These are phyloP conservation scores for Sugiyamaella valdiviana DNA, from an alignment of 805 yeast species.

Conservation along the genomic window DNA sequence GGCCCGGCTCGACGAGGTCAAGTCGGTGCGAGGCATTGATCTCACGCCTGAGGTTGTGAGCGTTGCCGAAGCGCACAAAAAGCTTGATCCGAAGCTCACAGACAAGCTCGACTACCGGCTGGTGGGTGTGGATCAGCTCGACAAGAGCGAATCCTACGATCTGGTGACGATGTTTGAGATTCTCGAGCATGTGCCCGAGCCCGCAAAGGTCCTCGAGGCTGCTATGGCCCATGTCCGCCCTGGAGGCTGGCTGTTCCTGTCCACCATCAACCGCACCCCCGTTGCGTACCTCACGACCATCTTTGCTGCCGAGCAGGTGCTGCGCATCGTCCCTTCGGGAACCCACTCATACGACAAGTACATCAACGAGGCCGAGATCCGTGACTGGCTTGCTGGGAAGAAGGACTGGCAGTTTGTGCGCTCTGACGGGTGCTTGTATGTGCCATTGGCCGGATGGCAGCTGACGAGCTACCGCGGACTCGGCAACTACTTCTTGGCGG, in stretches of 20 bases:
- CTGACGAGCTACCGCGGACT: conserved; percentile 43
- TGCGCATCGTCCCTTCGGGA: conserved; percentile 81
- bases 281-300: conserved; percentile 91
- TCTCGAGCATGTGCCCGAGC: conserved; percentile 89
- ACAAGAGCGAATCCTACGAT: conserved; percentile 45
- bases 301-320: conserved; percentile 74
- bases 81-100: conserved; percentile 56
- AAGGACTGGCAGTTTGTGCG: conserved; percentile 52
- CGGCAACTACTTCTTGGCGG: conserved; percentile 89
- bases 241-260: conserved; percentile 79
- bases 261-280: conserved; percentile 87
- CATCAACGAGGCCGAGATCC: conserved; percentile 68
- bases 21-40: conserved; percentile 77
- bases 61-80: conserved; percentile 68
- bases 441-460: conserved; percentile 83
- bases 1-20: conserved; percentile 60
- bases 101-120: conserved; percentile 55
- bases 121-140: conserved; percentile 55
- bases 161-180: conserved; percentile 88
- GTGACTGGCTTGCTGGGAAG: conserved; percentile 52
- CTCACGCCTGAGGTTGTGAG: conserved; percentile 73
- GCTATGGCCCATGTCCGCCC: conserved; percentile 65
- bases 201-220: conserved; percentile 61
- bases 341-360: conserved; percentile 87
- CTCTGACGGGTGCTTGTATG: conserved; percentile 71